Percentiles rank a stretch among this genome's conserved stretches.
Conservation (phyloP, 2,329 filamentous ascomycete species). For the Aspergillus unguis region DNA sequence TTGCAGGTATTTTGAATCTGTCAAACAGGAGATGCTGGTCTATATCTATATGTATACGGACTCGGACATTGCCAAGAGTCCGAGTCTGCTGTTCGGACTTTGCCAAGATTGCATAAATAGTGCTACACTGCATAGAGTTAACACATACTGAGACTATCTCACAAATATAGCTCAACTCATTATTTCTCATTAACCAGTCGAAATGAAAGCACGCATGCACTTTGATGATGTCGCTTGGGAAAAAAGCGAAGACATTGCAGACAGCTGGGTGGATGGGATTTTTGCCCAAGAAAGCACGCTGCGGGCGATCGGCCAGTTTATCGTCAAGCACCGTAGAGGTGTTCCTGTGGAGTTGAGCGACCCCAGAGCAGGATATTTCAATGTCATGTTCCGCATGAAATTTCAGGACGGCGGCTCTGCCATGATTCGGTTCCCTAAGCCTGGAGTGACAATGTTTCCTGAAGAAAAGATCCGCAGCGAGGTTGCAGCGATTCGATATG, state of each 20-base stretch:
- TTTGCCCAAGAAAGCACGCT: conserved; percentile 8
- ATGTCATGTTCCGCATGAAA: conserved; percentile 20
- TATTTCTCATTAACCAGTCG: too few relatives aligned
- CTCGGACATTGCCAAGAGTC: too few relatives aligned
- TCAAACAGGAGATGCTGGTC: too few relatives aligned
- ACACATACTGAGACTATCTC: too few relatives aligned
- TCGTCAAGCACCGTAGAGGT: conserved; percentile 15
- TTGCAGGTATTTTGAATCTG: too few relatives aligned
- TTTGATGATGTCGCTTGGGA: conserved; percentile 20
- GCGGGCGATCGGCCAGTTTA: conserved; percentile 11
- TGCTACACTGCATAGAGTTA: too few relatives aligned
- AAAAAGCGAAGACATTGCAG: conserved; percentile 10
- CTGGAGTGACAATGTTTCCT: conserved; percentile 21
- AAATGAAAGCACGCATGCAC: conserved; percentile 4
- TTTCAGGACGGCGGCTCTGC: conserved; percentile 16
- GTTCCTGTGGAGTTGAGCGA: conserved; percentile 10
- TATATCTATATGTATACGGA: too few relatives aligned
- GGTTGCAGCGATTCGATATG: conserved; percentile 19
- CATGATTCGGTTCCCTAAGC: conserved; percentile 21
- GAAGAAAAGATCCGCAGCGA: conserved; percentile 35
- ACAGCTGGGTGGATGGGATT: conserved; percentile 10
- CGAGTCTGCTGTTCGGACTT: too few relatives aligned
- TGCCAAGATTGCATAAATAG: too few relatives aligned
- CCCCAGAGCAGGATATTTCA: conserved; percentile 18
- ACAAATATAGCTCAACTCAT: too few relatives aligned